Evolutionary conservation across 768 basidiomycete genomes (phyloP).

Genomic region (Rhizopogon vinicolor): DNA sequence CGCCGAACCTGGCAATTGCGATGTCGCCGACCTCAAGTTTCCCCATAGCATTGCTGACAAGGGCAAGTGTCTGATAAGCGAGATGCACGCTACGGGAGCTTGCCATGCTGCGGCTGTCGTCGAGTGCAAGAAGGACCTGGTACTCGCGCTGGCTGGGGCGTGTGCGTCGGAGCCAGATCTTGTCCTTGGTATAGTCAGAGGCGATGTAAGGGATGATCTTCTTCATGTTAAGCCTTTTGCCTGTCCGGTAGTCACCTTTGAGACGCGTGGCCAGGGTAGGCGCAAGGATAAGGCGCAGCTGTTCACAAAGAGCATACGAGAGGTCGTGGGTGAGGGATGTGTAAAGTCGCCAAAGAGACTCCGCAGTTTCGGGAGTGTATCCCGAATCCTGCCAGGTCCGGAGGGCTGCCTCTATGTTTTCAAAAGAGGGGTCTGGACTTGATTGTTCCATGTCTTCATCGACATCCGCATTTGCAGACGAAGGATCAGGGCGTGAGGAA

Average conservation of each 20-base stretch:
- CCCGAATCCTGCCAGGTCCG: slow-evolving; percentile 30
- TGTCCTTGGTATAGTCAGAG: slow-evolving; percentile 98
- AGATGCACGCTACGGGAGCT: slow-evolving; percentile 56
- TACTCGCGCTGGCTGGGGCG: slow-evolving; percentile 93
- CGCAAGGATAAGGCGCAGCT: slow-evolving; percentile 92
- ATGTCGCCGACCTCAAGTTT: slow-evolving; percentile 96
- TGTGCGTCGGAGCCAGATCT: slow-evolving; percentile 96
- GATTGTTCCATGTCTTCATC: slow-evolving; percentile 22
- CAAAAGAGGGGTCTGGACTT: slow-evolving; percentile 5
- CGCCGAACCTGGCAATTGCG: slow-evolving; percentile 86
- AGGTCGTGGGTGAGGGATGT: slow-evolving; percentile 88
- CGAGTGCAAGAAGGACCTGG: slow-evolving; percentile 90
- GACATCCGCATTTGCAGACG: slow-evolving; percentile 25
- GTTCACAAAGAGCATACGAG: slow-evolving; percentile 90
- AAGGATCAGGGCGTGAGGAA: slow-evolving; percentile 18
- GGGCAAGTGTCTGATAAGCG: slow-evolving; percentile 88
- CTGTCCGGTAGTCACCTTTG: slow-evolving; percentile 95
- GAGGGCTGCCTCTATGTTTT: slow-evolving; percentile 18
- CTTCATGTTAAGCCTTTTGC: slow-evolving; percentile 98
- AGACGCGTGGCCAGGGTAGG: slow-evolving; percentile 92
- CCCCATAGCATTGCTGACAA: slow-evolving; percentile 86
- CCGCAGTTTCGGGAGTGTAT: slow-evolving; percentile 50
- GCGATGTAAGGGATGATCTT: slow-evolving; percentile 98
- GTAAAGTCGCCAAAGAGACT: slow-evolving; percentile 89
- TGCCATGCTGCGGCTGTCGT: slow-evolving; percentile 93